Evolutionary conservation across 2,329 filamentous ascomycete genomes (phyloP).

Genomic region (Aspergillus sp.): DNA sequence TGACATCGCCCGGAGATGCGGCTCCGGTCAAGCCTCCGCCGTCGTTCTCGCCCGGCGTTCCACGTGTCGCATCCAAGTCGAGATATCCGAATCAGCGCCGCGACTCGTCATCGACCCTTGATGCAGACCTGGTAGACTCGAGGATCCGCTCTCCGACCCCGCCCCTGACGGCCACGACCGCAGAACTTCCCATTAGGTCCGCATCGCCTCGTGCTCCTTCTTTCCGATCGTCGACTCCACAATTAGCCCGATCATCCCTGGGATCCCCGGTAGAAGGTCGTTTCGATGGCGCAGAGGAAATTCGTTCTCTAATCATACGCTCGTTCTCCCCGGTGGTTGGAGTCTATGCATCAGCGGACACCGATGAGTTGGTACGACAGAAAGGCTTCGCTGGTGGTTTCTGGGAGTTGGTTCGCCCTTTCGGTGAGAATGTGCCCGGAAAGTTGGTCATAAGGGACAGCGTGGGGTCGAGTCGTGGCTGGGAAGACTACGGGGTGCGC

Average conservation of each 20-base stretch:
- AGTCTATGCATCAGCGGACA: conserved; percentile 83
- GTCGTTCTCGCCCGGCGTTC: conserved; percentile 67
- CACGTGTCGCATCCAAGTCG: conserved; percentile 61
- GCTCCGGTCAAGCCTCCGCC: conserved; percentile 67
- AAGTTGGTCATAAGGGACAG: conserved; percentile 91
- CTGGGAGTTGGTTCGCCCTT: conserved; percentile 83
- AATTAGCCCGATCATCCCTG: conserved; percentile 50
- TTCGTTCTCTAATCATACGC: conserved; percentile 69
- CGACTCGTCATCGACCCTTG: conserved; percentile 52
- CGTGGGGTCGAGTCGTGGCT: conserved; percentile 75
- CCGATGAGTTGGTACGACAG: conserved; percentile 72
- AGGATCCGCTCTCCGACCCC: conserved; percentile 59
- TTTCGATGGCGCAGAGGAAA: conserved; percentile 56
- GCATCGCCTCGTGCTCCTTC: conserved; percentile 66
- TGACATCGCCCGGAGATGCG: conserved; percentile 69
- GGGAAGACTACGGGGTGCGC: conserved; percentile 87
- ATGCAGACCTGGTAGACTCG: conserved; percentile 51
- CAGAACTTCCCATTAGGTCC: conserved; percentile 68
- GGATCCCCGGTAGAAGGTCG: conserved; percentile 55
- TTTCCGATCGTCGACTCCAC: conserved; percentile 57
- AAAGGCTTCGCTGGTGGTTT: conserved; percentile 85
- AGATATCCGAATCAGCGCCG: conserved; percentile 53
- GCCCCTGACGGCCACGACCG: conserved; percentile 59
- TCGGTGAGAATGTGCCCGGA: conserved; percentile 83
- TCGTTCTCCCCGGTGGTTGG: conserved; percentile 89